phyloP scores from a whole-genome alignment of 108 stramenopile species.

The Parietichytrium sp. region DNA sequence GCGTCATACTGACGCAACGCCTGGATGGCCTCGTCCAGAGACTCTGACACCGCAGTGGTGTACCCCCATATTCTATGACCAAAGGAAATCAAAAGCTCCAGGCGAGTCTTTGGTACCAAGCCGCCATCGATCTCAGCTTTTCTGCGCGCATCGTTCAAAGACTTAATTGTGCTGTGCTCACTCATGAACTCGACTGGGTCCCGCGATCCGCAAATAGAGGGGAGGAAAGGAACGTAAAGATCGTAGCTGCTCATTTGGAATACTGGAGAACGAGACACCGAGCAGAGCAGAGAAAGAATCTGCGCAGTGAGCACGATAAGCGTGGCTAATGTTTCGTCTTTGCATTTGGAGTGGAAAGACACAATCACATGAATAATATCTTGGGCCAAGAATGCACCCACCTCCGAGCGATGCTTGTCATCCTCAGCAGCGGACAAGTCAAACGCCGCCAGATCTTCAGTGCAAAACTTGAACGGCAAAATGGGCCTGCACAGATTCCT shows the following conservation, averaged over 20 bases:
- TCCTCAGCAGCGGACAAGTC: not conserved
- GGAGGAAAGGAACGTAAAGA: slow-evolving; percentile 22
- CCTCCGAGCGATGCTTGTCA: not conserved
- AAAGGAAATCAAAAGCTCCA: slow-evolving; percentile 25
- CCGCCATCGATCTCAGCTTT: slow-evolving; percentile 12
- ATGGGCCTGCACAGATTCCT: not conserved
- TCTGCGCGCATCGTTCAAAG: slow-evolving; percentile 9
- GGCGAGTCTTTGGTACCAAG: slow-evolving; percentile 17
- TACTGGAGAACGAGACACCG: not conserved
- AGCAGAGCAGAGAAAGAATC: slow-evolving; percentile 1
- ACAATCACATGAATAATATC: slow-evolving; percentile 26
- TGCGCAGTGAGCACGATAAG: not conserved
- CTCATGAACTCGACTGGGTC: slow-evolving; percentile 7
- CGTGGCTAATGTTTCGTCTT: not conserved
- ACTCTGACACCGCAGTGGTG: not conserved
- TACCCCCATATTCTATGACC: slow-evolving; percentile 26
- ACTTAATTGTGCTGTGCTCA: slow-evolving; percentile 21
- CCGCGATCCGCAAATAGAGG: slow-evolving; percentile 31
- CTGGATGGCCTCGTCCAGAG: not conserved
- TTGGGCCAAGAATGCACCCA: not conserved
- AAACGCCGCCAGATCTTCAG: not conserved
- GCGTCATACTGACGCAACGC: not conserved
- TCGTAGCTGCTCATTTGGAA: slow-evolving; percentile 31
- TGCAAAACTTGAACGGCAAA: slow-evolving; percentile 4
- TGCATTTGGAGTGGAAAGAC: not conserved